These are phyloP conservation scores for Hymenoscyphus scutula DNA, from an alignment of 2,329 filamentous ascomycete genomes.

Conservation along the genomic window DNA sequence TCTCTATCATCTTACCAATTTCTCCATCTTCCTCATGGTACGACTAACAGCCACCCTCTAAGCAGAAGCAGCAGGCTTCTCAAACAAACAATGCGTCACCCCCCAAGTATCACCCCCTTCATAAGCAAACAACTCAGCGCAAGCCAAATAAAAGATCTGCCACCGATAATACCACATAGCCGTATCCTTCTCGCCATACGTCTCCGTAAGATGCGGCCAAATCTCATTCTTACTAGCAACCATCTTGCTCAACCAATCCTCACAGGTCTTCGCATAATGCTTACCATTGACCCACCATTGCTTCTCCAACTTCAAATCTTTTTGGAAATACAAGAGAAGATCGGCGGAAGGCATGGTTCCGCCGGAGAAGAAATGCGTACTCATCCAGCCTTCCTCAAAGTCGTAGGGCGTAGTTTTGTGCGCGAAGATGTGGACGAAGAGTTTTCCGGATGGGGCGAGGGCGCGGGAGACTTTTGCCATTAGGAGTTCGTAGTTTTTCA, in stretches of 20 bases:
- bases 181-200: slow-evolving; percentile 60
- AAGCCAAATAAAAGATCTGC: slow-evolving; percentile 72
- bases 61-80: slow-evolving; percentile 44
- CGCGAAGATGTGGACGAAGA: slow-evolving; percentile 68
- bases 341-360: slow-evolving; percentile 70
- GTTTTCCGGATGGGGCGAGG: slow-evolving; percentile 60
- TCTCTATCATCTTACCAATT: background rate
- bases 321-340: slow-evolving; percentile 64
- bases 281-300: slow-evolving; percentile 72
- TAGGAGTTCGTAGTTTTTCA: slow-evolving; percentile 71
- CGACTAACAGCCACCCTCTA: background rate
- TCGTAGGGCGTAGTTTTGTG: slow-evolving; percentile 66
- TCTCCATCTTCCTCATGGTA: background rate
- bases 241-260: slow-evolving; percentile 66
- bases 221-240: slow-evolving; percentile 55
- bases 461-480: slow-evolving; percentile 61
- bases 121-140: slow-evolving; percentile 66
- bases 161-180: slow-evolving; percentile 66
- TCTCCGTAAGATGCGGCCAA: slow-evolving; percentile 63
- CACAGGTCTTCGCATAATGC: slow-evolving; percentile 68
- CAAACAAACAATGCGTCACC: slow-evolving; percentile 64
- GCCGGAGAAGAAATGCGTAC: slow-evolving; percentile 69
- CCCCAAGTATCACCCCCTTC: slow-evolving; percentile 66
- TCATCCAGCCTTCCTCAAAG: slow-evolving; percentile 73
- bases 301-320: slow-evolving; percentile 54